These are phyloP conservation scores for Austropuccinia psidii DNA, from an alignment of 1,284 basidiomycete species.

Conservation along the genomic window DNA sequence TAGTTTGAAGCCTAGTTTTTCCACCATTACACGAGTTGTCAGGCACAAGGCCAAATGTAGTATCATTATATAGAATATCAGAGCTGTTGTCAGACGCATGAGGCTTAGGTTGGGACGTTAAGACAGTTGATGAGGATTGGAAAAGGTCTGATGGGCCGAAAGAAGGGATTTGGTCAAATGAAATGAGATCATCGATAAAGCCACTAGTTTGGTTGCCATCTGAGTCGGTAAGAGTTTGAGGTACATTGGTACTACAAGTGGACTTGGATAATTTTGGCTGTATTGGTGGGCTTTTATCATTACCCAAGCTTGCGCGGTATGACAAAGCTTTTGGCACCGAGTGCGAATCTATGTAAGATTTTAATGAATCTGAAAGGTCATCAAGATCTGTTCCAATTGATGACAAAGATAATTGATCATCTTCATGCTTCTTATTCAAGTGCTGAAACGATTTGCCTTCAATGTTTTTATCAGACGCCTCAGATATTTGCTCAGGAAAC, in stretches of 20 bases:
- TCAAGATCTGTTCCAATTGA: conserved; percentile 19
- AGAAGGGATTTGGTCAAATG: conserved; percentile 18
- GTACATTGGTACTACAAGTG: too few species aligned
- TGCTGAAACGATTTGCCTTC: too few species aligned
- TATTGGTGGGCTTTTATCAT: too few species aligned
- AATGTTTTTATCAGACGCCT: too few species aligned
- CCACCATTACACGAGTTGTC: too few species aligned
- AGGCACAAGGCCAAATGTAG: too few species aligned
- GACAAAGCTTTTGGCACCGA: not conserved
- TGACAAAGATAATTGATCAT: conserved; percentile 9
- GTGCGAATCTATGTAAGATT: conserved; percentile 1
- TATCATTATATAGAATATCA: not conserved
- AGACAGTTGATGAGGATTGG: not conserved
- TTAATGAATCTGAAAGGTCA: not conserved
- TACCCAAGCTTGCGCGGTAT: not conserved
- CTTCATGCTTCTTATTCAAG: not conserved
- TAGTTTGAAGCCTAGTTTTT: too few species aligned
- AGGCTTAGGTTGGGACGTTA: not conserved
- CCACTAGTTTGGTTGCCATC: not conserved
- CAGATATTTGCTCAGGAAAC: not conserved
- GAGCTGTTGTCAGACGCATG: not conserved
- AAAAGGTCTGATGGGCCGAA: not conserved
- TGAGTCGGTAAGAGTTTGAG: too few species aligned
- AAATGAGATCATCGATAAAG: conserved; percentile 24
- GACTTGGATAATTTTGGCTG: too few species aligned